Evolutionary conservation across 176 grass and related monocot species (phyloP), one percentile per base, ranked within the genome.

Genomic region (Areca catechu): DNA sequence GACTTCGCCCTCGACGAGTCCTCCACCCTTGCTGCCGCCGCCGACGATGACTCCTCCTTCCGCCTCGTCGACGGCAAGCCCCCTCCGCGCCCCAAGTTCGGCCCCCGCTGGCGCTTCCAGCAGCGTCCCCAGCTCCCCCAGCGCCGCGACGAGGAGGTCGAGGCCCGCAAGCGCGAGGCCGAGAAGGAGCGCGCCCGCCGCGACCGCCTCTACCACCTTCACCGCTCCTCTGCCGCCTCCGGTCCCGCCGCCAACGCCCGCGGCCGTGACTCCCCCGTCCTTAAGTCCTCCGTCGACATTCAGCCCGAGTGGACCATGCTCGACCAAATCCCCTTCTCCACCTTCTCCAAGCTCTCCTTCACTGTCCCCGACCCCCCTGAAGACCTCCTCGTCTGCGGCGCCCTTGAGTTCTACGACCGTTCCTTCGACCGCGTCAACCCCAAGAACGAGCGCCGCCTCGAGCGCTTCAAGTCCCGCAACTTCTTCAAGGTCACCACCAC

Each of bases 231-330:
- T 19, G 3, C 17, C 20, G 7, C n/a, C 48, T 0, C 19, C 1
- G 34, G 34, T 9, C 34, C 34, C 9, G 34, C 34, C 34, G 34
- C 1, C 21, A 22, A 1, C 7, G 62, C 2, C 47, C 16, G 16
- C 6, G 48, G 22, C 7, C 62, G 62, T 20, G 62, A 64, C 15
- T 50, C 62, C 3, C 43, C 62, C 20, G 20, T 7, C 22, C 62
- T 50, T 43, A 64, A 64, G 48, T 64, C 62, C 14, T 64, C 62
- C 21, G 62, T 64, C 15, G 62, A 64, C 48, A 64, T 64, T 15
- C 62, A 64, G 22, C 62, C 62, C 0, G 62, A 64, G 48, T 64
- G 62, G 62, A 64, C 62, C 47, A 64, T 64, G 62, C 62, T 64
- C 15, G 62, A 64, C 5, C 62, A 64, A 48, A 64, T 64, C 19